Evolutionary conservation across 208 protist genomes (phyloP), one percentile per base, ranked within the genome.

Genomic region (Spongospora subterranea): DNA sequence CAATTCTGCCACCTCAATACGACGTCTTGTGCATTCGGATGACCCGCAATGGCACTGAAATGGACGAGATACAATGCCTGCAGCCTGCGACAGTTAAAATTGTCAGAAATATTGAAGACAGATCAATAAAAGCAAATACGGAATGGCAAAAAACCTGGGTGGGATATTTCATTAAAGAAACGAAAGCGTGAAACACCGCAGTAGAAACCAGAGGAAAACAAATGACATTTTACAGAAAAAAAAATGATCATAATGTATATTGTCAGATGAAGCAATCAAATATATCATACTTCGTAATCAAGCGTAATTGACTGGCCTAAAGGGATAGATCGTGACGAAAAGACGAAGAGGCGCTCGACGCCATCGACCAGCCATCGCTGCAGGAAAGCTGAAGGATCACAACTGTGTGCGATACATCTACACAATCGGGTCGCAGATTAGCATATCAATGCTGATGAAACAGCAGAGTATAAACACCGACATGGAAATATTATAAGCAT

Each of bases 21-120:
- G 71, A 20, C 35, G 35, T 40, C n/a, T 43, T 6, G 35, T 39
- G 71, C 71, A 82, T 20, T 6, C 6, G 11, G 71, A n/a, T n/a
- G 71, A 6, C n/a, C 71, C 71, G 40, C 71, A 82, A 45, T 82
- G 6, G 71, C 71, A 82, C 17, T 6, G 6, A n/a, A 82, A 82
- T 82, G 71, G 71, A 45, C 71, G 71, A 6, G n/a, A 20, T 45
- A 35, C 17, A 17, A 82, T 82, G 40, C 40, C 35, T 40, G 71
- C 71, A 35, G 71, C 71, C 71, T 82, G 54, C 54, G 54, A 29
- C 29, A 65, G 54, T 65, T 65, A 65, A 65, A n/a, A n/a, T n/a
- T 65, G 54, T 65, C 54, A 65, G 54, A 17, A 65, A 65, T 65
- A 29, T 17, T 65, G 17, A 32, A 17, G 54, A 29, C 54, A 65